Base-by-base conservation (phyloP, 2,329 filamentous ascomycete genomes). In the Colletotrichum limetticola region DNA sequence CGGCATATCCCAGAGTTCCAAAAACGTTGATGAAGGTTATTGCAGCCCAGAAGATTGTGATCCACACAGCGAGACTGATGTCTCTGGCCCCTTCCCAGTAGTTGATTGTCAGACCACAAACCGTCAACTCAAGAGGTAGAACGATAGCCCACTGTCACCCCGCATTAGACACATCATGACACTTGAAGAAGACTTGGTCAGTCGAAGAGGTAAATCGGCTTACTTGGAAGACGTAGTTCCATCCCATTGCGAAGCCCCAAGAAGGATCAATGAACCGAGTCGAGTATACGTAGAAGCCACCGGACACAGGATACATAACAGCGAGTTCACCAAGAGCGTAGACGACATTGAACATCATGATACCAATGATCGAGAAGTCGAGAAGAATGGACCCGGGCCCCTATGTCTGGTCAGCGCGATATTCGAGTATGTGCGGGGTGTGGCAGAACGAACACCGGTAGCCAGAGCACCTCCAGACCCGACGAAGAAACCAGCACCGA, bases 401-500 rank as follows among this genome's bases (percentile, higher is more conserved):
- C 78, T 79, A 22, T 30, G 24, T 28, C 1, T 53, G 11, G 60
- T 73, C 4, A 73, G 71, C 35, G 30, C 53, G 11, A 1, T 28
- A 28, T n/a, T 24, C 5, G 56, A 3, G 5, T 11, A 26, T 5
- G 42, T 14, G 14, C 1, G 26, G n/a, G 71, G 63, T 61, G 19
- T 61, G n/a, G 14, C 1, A 16, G 14, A 16, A 79, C 83, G 75
- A 80, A 85, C 83, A 80, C 88, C 88, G 28, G 78, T 85, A 73
- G 76, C 74, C 14, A 91, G 82, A 68, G 87, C 87, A 74, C 82
- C 79, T 72, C 88, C 88, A 12, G 87, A 89, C 77, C 89, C 88
- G 74, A 91, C 89, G 80, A 90, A 91, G 84, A 91, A 90, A 81
- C 89, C 89, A 73, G 89, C 89, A 78, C 89, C 89, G 58, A 91